Evolutionary conservation across 495 filamentous ascomycete species (phyloP), one percentile per base, ranked within the genome.

Genomic region (Rhypophila decipiens): DNA sequence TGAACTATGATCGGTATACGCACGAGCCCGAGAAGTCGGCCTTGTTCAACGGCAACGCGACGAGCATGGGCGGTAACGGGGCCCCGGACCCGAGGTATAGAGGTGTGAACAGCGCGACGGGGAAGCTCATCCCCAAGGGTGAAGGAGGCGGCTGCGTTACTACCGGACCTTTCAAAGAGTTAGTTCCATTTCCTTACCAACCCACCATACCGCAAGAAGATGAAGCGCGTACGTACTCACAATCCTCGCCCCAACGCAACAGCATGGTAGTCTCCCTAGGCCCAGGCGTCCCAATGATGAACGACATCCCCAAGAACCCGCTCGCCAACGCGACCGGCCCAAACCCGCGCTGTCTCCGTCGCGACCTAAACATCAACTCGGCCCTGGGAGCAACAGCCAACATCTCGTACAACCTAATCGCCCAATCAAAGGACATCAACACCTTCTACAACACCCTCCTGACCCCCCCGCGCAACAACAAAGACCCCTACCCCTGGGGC

Each of bases 291-390:
- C 18, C 36, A 18, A 10, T 18, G 3, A 19, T 45, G 31, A 24
- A 31, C 44, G 7, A 19, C 12, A 24, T 46, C 12, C 39, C 47
- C 17, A 49, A 49, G 38, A 70, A 70, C 44, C 61, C 68, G 0
- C 49, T 34, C 13, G 20, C 51, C 21, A 56, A 70, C 49, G 67
- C 68, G 27, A 57, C 66, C 1, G 65, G 59, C 2, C 56, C 62
- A 55, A 83, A 83, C 63, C 82, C 78, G 1, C 77, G 83, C 42
- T 86, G 86, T 50, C 61, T 89, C 40, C 74, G 65, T 23, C 78
- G 86, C 10, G 85, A 87, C 54, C 64, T 90, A 45, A 77, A 75
- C 44, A 59, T 70, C 11, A 64, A 67, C 12, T 75, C 72, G 24
- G 70, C 70, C 27, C 79, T 78, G 47, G 58, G 55, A 10, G 65